A percentile compares a stretch with the other conserved stretches of the same genome.
These are phyloP conservation scores for Trichosanthes cucumerina DNA, from an alignment of 306 rosid genomes.

Conservation along the genomic window DNA sequence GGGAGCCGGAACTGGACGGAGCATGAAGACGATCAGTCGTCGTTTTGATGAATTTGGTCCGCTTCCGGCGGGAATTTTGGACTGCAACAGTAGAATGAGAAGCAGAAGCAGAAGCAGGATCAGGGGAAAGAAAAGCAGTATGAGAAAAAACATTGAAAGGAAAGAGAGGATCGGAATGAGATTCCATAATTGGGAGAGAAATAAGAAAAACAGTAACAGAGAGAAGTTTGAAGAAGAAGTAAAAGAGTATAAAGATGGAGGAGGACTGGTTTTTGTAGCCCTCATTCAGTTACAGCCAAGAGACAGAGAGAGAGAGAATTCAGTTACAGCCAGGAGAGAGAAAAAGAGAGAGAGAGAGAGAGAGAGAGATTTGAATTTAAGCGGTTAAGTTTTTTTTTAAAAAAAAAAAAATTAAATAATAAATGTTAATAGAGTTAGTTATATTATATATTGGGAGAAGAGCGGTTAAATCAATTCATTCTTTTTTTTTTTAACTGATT, in stretches of 20 bases:
- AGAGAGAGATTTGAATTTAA: not conserved
- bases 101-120: not conserved
- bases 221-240: not conserved
- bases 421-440: not conserved
- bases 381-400: not conserved
- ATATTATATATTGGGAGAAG: not conserved
- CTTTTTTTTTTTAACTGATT: not conserved
- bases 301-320: not conserved
- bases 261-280: not conserved
- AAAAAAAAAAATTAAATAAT: not conserved
- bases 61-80: conserved; percentile 28
- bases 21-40: not conserved
- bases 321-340: not conserved
- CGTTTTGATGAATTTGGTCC: conserved; percentile 17
- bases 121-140: not conserved
- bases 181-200: not conserved
- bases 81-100: not conserved
- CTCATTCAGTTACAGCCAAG: not conserved
- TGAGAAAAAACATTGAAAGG: not conserved
- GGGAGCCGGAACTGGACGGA: not conserved
- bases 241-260: not conserved
- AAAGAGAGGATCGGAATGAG: not conserved
- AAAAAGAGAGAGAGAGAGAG: not conserved
- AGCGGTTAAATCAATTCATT: not conserved
- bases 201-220: not conserved